These are phyloP conservation scores for Kodamaea ohmeri DNA, from an alignment of 1,139 yeast species.

Conservation along the genomic window DNA sequence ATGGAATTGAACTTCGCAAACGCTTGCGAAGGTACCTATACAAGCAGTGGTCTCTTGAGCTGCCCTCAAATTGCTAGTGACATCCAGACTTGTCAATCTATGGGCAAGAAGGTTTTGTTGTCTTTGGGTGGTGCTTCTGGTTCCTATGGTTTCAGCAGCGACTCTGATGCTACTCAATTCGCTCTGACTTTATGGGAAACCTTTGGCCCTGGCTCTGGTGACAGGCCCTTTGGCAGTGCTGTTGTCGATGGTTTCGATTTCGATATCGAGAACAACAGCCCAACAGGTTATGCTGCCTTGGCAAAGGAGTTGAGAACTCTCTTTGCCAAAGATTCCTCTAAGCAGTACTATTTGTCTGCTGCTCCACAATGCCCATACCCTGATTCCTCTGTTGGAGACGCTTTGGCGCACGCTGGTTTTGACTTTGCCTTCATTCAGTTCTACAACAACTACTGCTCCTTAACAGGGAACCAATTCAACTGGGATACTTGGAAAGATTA, in stretches of 20 bases:
- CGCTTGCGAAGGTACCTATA: constrained; percentile 55
- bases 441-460: constrained; percentile 83
- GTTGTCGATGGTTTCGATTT: constrained; percentile 47
- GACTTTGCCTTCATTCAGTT: constrained; percentile 92
- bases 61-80: constrained; percentile 70
- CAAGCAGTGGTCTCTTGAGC: constrained; percentile 51
- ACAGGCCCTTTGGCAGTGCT: constrained; percentile 71
- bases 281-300: constrained; percentile 59
- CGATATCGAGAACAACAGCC: constrained; percentile 43
- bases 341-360: constrained; percentile 75
- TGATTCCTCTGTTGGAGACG: constrained; percentile 76
- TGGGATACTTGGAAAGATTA: constrained; percentile 80
- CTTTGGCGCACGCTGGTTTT: constrained; percentile 57
- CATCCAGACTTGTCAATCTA: constrained; percentile 74
- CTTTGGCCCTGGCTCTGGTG: constrained; percentile 71
- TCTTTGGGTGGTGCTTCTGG: constrained; percentile 91
- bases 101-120: constrained; percentile 74
- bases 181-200: constrained; percentile 80
- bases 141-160: constrained; percentile 66
- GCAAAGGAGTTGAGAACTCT: constrained; percentile 58
- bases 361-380: constrained; percentile 97
- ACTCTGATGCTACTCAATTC: constrained; percentile 60
- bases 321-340: constrained; percentile 53
- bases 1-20: constrained; percentile 62
- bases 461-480: constrained; percentile 58